These are phyloP conservation scores for Solanum chiquidenum DNA, from an alignment of 257 asterid species.

Conservation along the genomic window DNA sequence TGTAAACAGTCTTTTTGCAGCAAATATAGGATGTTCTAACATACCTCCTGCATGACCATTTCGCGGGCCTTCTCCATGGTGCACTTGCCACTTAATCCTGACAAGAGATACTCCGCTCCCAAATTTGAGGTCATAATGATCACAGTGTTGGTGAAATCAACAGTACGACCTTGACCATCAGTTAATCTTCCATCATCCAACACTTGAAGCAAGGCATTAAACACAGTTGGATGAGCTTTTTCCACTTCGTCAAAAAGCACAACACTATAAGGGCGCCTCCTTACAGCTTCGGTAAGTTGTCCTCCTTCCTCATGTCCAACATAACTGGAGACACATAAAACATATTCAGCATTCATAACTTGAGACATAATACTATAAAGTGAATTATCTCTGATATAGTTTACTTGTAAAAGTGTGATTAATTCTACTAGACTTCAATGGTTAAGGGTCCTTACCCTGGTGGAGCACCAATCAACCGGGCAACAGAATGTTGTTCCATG, in stretches of 20 bases:
- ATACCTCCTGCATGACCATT: constrained; percentile 80
- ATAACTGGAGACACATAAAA: constrained; percentile 18
- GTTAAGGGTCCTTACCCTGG: constrained; percentile 54
- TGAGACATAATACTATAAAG: too few relatives aligned
- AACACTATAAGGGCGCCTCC: constrained; percentile 85
- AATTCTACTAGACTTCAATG: neutral
- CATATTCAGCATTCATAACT: neutral
- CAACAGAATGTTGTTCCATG: constrained; percentile 96
- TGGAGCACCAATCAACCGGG: constrained; percentile 86
- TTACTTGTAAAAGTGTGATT: neutral
- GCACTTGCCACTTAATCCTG: constrained; percentile 59
- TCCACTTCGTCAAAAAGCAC: constrained; percentile 86
- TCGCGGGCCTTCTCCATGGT: constrained; percentile 73
- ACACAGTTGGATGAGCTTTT: constrained; percentile 70
- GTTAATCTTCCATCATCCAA: constrained; percentile 82
- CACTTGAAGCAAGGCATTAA: constrained; percentile 77
- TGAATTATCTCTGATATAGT: too few relatives aligned
- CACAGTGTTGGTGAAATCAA: constrained; percentile 71
- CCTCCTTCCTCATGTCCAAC: constrained; percentile 98
- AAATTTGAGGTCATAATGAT: constrained; percentile 90
- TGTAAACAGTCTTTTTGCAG: neutral
- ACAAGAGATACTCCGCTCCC: constrained; percentile 64
- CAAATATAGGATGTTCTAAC: neutral
- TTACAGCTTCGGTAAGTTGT: constrained; percentile 75
- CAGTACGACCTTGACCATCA: constrained; percentile 86